Base-by-base conservation (phyloP, 768 basidiomycete genomes). In the Lactarius akahatsu region DNA sequence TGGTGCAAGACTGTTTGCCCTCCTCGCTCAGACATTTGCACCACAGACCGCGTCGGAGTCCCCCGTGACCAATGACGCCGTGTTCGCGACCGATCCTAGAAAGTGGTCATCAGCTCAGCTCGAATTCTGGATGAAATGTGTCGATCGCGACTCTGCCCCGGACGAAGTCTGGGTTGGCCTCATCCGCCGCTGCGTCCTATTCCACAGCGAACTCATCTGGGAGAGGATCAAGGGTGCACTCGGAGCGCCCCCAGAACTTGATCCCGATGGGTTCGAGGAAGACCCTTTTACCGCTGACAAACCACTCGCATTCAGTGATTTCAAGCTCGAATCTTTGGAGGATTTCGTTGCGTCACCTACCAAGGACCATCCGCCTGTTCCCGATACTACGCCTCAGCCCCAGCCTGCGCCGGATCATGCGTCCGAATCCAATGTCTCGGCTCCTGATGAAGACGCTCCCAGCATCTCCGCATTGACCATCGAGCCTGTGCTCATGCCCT, bases 161-260 rank as follows among this genome's bases (percentile, higher is more conserved):
- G 94, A 97, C 72, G 80, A 82, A 23, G 72, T 85, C 36, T 97
- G 92, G 92, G 85, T 89, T 56, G 80, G 82, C 72, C 83, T 84
- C 11, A 84, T 87, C 0, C 86, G 92, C n/a, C 82, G 81, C 62
- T 94, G 92, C 71, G 84, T 96, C 71, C 80, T 90, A 26, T 77
- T 84, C 30, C 88, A 88, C 69, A 90, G 87, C 16, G 94, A 96
- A 72, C 85, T 94, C 47, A 88, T 96, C 63, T 97, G 94, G 94
- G 93, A 96, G 75, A 85, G 93, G 64, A 79, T 96, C 72, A 95
- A 94, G 72, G 89, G 86, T 36, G 93, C 91, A 0, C 79, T 97
- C 1, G 94, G 94, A 5, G 88, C 94, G 5, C 94, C 94, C 11
- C 89, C 88, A 0, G 93, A 96, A 72, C 80, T 96, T 26, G 89